Conservation (phyloP, 768 basidiomycete genomes). For the Phaeotremella fagi region DNA sequence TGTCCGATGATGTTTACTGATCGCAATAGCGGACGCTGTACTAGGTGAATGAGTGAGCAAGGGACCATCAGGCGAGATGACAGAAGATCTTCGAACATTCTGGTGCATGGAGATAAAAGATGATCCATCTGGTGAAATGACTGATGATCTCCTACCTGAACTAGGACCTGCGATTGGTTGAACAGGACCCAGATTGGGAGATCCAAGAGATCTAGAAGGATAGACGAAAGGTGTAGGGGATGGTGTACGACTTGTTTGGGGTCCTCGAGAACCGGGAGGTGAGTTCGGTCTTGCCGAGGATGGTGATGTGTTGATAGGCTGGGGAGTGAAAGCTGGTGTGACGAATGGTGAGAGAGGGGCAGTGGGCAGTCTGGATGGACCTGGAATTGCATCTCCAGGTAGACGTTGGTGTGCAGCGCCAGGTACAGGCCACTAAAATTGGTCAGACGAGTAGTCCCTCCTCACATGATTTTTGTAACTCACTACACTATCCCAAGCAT, state of each 20-base stretch:
- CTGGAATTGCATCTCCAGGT: slow-evolving; percentile 9
- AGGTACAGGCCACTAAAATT: slow-evolving; percentile 31
- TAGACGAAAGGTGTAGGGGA: not conserved
- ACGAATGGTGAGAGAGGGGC: slow-evolving; percentile 36
- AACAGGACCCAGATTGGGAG: not conserved
- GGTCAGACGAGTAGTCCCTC: not conserved
- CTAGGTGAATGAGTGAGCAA: slow-evolving; percentile 18
- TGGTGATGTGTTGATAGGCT: slow-evolving; percentile 10
- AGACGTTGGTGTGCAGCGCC: slow-evolving; percentile 4
- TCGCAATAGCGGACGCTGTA: slow-evolving; percentile 11
- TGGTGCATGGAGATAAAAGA: too few relatives aligned
- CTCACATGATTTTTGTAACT: slow-evolving; percentile 8
- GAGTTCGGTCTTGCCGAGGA: slow-evolving; percentile 5
- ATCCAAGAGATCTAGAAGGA: not conserved
- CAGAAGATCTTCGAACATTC: too few relatives aligned
- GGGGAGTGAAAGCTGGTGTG: slow-evolving; percentile 38
- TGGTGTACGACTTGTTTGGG: not conserved
- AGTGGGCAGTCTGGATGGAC: slow-evolving; percentile 15
- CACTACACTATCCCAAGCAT: slow-evolving; percentile 43
- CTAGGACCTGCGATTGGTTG: slow-evolving; percentile 3
- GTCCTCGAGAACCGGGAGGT: slow-evolving; percentile 1
- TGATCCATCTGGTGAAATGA: too few relatives aligned
- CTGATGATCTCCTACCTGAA: slow-evolving; percentile 16
- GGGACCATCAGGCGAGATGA: slow-evolving; percentile 7
- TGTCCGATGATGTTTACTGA: slow-evolving; percentile 23